Conservation (phyloP, 73 alveolate genomes). For the Tetrahymena thermophila region DNA sequence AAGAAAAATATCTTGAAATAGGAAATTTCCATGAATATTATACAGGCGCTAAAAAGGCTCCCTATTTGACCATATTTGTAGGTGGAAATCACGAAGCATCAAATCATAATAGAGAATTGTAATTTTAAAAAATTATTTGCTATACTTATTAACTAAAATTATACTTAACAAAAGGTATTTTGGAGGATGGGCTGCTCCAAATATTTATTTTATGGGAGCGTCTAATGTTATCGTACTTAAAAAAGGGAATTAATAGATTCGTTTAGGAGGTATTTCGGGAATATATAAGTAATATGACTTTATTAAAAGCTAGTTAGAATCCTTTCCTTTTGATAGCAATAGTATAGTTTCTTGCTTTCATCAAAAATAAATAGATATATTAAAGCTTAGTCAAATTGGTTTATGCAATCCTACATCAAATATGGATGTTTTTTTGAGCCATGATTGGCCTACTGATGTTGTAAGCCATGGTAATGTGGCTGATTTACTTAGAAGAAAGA, state of each 20-base stretch:
- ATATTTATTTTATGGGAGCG: slow-evolving; percentile 83
- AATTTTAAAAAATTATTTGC: neutral
- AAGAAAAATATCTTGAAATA: slow-evolving; percentile 58
- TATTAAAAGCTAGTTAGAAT: slow-evolving; percentile 63
- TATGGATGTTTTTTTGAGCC: slow-evolving; percentile 80
- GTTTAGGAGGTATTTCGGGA: slow-evolving; percentile 90
- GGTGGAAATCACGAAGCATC: slow-evolving; percentile 98
- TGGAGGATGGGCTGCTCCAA: slow-evolving; percentile 95
- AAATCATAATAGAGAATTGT: slow-evolving; percentile 71
- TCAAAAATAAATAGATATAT: slow-evolving; percentile 14
- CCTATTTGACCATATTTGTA: slow-evolving; percentile 78
- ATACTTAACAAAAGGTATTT: slow-evolving; percentile 29
- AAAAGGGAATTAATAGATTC: slow-evolving; percentile 49
- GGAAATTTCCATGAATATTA: slow-evolving; percentile 62
- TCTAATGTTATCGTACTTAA: slow-evolving; percentile 65
- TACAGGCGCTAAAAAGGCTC: slow-evolving; percentile 57
- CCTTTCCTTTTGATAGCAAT: slow-evolving; percentile 78
- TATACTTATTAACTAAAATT: neutral
- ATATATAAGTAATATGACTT: slow-evolving; percentile 75
- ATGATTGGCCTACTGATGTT: slow-evolving; percentile 87
- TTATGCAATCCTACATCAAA: neutral
- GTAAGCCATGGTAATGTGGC: slow-evolving; percentile 16
- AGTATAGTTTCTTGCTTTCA: slow-evolving; percentile 46
- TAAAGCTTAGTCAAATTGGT: slow-evolving; percentile 27
- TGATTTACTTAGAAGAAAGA: slow-evolving; percentile 18